A percentile compares a stretch with the other conserved stretches of the same genome.
Evolutionary conservation across 106 monocot genomes (phyloP).

Genomic region (Iris macrosiphon): DNA sequence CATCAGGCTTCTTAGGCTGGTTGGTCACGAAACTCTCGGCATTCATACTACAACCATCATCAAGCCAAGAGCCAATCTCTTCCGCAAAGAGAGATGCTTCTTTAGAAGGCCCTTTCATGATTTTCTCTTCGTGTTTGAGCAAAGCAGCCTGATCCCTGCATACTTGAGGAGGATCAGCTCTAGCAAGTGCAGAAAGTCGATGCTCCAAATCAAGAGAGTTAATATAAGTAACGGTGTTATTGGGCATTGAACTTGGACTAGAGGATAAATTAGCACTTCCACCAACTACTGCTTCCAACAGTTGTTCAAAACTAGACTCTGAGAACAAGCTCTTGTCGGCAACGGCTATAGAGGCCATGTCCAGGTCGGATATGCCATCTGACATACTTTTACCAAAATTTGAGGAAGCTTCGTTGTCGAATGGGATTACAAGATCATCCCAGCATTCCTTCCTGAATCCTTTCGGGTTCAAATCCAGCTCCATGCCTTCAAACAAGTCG

Average conservation of each 20-base stretch:
- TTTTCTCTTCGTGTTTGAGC: constrained; percentile 14
- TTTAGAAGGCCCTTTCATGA: constrained; percentile 14
- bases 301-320: constrained; percentile 35
- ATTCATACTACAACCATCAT: constrained; percentile 51
- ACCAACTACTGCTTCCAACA: constrained; percentile 26
- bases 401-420: constrained; percentile 6
- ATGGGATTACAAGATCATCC: constrained; percentile 36
- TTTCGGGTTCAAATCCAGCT: constrained; percentile 32
- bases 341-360: constrained; percentile 1
- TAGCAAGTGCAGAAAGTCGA: constrained; percentile 10
- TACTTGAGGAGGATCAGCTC: constrained; percentile 12
- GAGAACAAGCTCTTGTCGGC: constrained; percentile 19
- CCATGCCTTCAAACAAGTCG: constrained; percentile 53
- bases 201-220: constrained; percentile 10
- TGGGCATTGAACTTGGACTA: constrained; percentile 15
- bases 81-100: constrained; percentile 9
- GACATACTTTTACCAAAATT: constrained; percentile 18
- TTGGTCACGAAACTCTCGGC: constrained; percentile 20
- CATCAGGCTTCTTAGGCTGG: constrained; percentile 36
- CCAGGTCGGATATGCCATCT: constrained; percentile 24
- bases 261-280: constrained; percentile 17
- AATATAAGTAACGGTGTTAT: not conserved
- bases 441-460: constrained; percentile 22
- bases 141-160: constrained; percentile 9
- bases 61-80: constrained; percentile 29